Evolutionary conservation across 345 rosid species (phyloP).

Genomic region (Eucalyptus guilfoylei): DNA sequence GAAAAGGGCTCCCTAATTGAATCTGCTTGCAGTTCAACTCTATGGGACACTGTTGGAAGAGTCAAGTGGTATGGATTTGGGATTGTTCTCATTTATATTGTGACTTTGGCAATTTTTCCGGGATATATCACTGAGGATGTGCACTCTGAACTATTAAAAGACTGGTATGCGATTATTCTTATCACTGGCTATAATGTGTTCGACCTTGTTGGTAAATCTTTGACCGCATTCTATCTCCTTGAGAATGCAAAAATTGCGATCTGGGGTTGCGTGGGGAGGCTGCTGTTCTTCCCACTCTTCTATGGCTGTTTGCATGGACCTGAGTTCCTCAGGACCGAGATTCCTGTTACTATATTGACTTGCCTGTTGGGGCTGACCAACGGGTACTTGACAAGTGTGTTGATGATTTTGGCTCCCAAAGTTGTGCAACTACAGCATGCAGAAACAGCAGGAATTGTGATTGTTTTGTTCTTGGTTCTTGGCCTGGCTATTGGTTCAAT

Average conservation of each 20-base stretch:
- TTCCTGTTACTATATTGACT: slow-evolving; percentile 72
- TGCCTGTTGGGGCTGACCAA: slow-evolving; percentile 73
- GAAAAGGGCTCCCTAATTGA: slow-evolving; percentile 42
- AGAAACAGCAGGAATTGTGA: slow-evolving; percentile 83
- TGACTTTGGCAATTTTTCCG: slow-evolving; percentile 81
- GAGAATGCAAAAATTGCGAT: slow-evolving; percentile 57
- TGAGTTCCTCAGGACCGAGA: slow-evolving; percentile 62
- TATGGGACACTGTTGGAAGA: slow-evolving; percentile 44
- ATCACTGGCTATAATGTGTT: slow-evolving; percentile 74
- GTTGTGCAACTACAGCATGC: slow-evolving; percentile 61
- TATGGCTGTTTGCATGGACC: slow-evolving; percentile 86
- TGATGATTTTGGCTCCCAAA: slow-evolving; percentile 83
- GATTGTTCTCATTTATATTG: slow-evolving; percentile 45
- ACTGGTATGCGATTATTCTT: slow-evolving; percentile 78
- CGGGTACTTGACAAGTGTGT: slow-evolving; percentile 77
- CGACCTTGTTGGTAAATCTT: slow-evolving; percentile 78
- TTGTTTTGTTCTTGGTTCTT: slow-evolving; percentile 58
- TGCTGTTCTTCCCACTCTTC: slow-evolving; percentile 80
- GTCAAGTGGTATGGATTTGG: slow-evolving; percentile 81
- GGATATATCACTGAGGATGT: slow-evolving; percentile 92
- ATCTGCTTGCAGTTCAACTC: slow-evolving; percentile 46
- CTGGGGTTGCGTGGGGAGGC: slow-evolving; percentile 56
- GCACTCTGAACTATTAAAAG: slow-evolving; percentile 62
- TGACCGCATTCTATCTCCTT: slow-evolving; percentile 58
- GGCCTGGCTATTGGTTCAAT: slow-evolving; percentile 77